Conservation (phyloP, 768 basidiomycete species). For the Termitomyces sp. region DNA sequence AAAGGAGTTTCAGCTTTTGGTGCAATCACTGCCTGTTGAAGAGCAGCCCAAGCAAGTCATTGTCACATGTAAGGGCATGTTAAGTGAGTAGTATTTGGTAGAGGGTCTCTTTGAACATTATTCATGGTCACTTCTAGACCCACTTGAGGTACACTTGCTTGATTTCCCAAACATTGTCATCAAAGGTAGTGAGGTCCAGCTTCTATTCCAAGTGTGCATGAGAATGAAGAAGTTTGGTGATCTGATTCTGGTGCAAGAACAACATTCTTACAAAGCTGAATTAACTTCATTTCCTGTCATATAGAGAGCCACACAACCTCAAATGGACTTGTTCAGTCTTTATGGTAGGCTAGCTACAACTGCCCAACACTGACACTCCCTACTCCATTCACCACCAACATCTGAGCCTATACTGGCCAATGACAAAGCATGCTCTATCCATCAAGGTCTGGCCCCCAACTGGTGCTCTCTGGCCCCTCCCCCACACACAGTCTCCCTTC, state of each 20-base stretch:
- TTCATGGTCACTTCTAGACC: constrained; percentile 44
- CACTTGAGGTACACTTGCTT: constrained; percentile 95
- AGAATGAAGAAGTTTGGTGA: constrained; percentile 99
- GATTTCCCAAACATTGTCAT: constrained; percentile 99
- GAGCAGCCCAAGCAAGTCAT: constrained; percentile 99
- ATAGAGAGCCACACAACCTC: constrained; percentile 93
- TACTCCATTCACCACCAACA: too few relatives aligned
- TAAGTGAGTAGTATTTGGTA: constrained; percentile 46
- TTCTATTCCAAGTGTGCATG: constrained; percentile 99
- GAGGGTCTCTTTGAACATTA: background rate
- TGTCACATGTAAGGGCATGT: constrained; percentile 99
- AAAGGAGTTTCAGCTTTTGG: constrained; percentile 98
- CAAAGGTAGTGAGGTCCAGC: constrained; percentile 95
- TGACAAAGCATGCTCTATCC: too few relatives aligned
- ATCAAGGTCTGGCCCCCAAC: too few relatives aligned
- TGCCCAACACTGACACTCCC: too few relatives aligned
- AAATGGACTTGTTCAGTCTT: constrained; percentile 98
- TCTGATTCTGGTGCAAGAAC: constrained; percentile 65
- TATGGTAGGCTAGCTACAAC: constrained; percentile 61
- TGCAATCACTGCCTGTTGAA: constrained; percentile 97
- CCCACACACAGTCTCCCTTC: too few relatives aligned
- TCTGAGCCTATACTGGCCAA: too few relatives aligned
- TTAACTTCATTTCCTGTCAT: constrained; percentile 2
- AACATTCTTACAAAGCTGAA: background rate
- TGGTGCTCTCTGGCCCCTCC: too few relatives aligned